Evolutionary conservation across 1,284 basidiomycete species (phyloP), one percentile per base, ranked within the genome.

Genomic region (Polyporus tsugae): DNA sequence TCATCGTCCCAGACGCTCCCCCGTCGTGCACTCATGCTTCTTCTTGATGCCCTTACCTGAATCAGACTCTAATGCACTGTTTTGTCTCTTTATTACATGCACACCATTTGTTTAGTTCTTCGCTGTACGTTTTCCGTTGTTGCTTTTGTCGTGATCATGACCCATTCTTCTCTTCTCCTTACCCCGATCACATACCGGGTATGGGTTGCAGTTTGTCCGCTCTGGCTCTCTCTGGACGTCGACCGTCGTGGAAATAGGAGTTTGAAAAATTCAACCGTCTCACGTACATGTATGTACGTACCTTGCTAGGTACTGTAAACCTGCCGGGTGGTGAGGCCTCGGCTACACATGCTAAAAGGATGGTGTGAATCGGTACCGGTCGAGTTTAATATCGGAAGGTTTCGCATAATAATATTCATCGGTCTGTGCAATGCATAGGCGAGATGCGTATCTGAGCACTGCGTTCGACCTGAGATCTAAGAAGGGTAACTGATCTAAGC

Each of bases 31-130:
- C 53, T 41, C 60, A 35, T 63, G 49, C 60, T 62, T 41, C 22
- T 19, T 39, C 19, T 25, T 11, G 33, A 38, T 41, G 13, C 46
- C n/a, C 46, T 29, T 38, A 15, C 35, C n/a, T 2, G 41, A 38
- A 19, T 60, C 53, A 29, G 42, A 60, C 46, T 42, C 49, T 39
- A 22, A 39, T 55, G 46, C 60, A 38, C 36, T 41, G 36, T 60
- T 61, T 11, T 35, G 42, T 39, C 61, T 69, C 64, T 70, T 69
- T 70, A 63, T 67, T 62, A 33, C 67, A 69, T 70, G 71, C 64
- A 66, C 60, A 44, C 66, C 66, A 63, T 35, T 53, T 58, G 29
- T 42, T 65, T 64, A 42, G 41, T 41, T n/a, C 46, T 70, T 66
- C 64, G 64, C 59, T 67, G 63, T 72, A 62, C 19, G 41, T 46